phyloP scores from a whole-genome alignment of 176 grass and related monocot genomes.

The Dactylis glomerata region DNA sequence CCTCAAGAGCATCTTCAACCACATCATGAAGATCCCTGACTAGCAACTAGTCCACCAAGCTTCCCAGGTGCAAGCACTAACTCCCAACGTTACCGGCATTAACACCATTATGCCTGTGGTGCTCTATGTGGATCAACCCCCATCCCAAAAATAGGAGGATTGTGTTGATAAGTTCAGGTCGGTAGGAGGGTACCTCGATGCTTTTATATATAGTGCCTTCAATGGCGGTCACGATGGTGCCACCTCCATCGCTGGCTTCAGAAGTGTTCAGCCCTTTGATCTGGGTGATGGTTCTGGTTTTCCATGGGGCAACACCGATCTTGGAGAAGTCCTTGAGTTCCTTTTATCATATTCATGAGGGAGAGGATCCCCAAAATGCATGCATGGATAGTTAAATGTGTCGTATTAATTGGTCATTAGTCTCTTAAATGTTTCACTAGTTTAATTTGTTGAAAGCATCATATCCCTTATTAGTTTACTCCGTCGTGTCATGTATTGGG shows the following conservation, averaged over 20 bases:
- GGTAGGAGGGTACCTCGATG: neutral
- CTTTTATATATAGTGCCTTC: neutral
- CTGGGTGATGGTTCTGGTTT: neutral
- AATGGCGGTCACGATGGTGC: neutral
- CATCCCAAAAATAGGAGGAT: neutral
- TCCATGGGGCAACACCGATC: neutral
- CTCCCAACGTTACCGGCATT: neutral
- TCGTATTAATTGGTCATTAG: neutral
- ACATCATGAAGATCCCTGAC: neutral
- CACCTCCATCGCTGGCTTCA: neutral
- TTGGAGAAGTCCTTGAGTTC: neutral
- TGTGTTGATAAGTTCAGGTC: neutral
- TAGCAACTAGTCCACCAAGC: neutral
- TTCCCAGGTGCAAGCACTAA: neutral
- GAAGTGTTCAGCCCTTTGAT: neutral
- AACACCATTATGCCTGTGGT: fast-evolving
- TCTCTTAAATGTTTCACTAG: neutral
- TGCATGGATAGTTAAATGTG: neutral
- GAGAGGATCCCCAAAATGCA: neutral
- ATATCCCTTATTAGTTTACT: neutral
- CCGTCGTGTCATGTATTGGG: neutral
- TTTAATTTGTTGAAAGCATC: neutral
- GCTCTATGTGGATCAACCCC: neutral
- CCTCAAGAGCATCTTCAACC: neutral
- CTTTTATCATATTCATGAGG: neutral